Conservation (phyloP, 2,329 filamentous ascomycete species). For the Cordyceps fumosorosea region DNA sequence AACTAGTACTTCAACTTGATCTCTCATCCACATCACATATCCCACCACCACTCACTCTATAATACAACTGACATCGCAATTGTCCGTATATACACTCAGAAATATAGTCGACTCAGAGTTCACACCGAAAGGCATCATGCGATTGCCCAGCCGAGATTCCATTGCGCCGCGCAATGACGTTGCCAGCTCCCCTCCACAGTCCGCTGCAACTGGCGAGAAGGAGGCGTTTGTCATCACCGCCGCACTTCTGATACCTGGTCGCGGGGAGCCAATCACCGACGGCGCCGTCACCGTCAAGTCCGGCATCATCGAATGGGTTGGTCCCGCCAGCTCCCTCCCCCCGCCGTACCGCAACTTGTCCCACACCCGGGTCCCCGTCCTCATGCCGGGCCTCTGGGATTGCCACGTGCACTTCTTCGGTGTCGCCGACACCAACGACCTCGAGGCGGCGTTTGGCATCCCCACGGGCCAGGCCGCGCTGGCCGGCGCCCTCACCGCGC, state of each 20-base stretch:
- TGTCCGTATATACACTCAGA: background rate
- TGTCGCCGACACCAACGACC: constrained; percentile 16
- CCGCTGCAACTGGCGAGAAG: background rate
- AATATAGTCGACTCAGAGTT: background rate
- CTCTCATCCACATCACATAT: background rate
- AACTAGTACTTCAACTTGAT: too few relatives aligned
- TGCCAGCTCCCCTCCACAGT: background rate
- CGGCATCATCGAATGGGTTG: constrained; percentile 34
- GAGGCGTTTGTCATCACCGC: constrained; percentile 19
- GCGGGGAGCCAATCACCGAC: constrained; percentile 33
- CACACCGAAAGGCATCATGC: background rate
- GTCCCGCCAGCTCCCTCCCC: constrained; percentile 24
- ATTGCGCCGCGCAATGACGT: background rate
- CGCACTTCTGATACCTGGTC: constrained; percentile 41
- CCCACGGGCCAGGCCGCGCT: constrained; percentile 22
- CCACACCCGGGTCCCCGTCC: constrained; percentile 30
- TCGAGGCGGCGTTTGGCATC: constrained; percentile 19
- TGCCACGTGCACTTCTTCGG: constrained; percentile 38
- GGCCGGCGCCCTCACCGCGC: constrained; percentile 34
- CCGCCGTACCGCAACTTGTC: constrained; percentile 23
- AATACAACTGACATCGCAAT: background rate
- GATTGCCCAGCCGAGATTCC: background rate
- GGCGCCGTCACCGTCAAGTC: constrained; percentile 33
- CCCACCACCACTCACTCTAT: background rate
- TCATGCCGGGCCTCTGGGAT: constrained; percentile 47